These are phyloP conservation scores for Gossypium davidsonii DNA, from an alignment of 441 rosid species.

Conservation along the genomic window DNA sequence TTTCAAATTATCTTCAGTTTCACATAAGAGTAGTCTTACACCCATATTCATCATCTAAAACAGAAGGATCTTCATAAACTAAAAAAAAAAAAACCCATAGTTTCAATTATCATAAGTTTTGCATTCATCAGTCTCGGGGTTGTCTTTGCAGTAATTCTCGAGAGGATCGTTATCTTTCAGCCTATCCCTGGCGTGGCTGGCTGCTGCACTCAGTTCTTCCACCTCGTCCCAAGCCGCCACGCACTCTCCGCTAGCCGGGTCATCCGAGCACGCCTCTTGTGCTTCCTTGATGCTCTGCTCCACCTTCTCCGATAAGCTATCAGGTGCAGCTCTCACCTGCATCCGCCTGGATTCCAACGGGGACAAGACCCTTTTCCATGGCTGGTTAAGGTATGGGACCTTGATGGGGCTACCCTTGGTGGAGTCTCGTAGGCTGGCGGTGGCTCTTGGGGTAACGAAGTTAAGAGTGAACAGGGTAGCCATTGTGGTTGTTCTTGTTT, in stretches of 20 bases:
- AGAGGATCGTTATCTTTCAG: slow-evolving; percentile 63
- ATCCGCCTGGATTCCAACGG: slow-evolving; percentile 23
- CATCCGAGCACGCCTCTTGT: slow-evolving; percentile 51
- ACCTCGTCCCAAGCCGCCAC: slow-evolving; percentile 96
- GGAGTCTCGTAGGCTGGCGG: slow-evolving; percentile 20
- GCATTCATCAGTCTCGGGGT: slow-evolving; percentile 78
- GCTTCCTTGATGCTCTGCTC: slow-evolving; percentile 74
- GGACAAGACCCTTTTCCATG: slow-evolving; percentile 20
- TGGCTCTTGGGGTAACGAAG: slow-evolving; percentile 39
- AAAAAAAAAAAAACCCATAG: background rate
- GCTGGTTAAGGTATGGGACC: slow-evolving; percentile 28
- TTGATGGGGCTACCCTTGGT: slow-evolving; percentile 23
- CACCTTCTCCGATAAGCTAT: slow-evolving; percentile 56
- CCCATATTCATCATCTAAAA: background rate
- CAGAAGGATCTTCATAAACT: background rate
- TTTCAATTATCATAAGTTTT: slow-evolving; percentile 69
- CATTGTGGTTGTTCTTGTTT: slow-evolving; percentile 26
- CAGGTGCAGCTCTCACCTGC: slow-evolving; percentile 58
- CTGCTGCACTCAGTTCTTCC: slow-evolving; percentile 94
- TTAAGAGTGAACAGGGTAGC: slow-evolving; percentile 43
- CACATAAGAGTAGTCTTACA: background rate
- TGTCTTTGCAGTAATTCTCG: slow-evolving; percentile 82
- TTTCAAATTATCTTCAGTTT: background rate
- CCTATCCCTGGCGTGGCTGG: slow-evolving; percentile 84
- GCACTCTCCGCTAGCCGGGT: slow-evolving; percentile 72